phyloP scores from a whole-genome alignment of 305 asterid species.

The Stenogyne calaminthoides region DNA sequence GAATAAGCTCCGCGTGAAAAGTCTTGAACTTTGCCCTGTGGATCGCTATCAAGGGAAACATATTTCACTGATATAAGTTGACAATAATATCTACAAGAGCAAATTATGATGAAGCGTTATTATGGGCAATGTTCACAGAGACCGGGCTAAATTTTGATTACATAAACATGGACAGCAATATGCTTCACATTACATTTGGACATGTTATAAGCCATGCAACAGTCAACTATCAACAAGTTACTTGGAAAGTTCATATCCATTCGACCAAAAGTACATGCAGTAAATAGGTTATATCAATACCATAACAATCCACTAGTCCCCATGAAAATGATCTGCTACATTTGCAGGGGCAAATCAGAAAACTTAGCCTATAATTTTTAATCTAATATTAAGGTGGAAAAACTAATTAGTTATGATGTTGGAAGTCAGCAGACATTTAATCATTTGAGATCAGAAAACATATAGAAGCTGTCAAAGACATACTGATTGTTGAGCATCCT shows the following conservation, averaged over 20 bases:
- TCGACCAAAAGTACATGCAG: conserved; percentile 13
- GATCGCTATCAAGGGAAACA: conserved; percentile 71
- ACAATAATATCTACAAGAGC: conserved; percentile 1
- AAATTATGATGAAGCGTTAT: conserved; percentile 11
- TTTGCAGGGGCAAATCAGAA: not conserved
- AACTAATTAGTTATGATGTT: conserved; percentile 5
- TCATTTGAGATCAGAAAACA: conserved; percentile 25
- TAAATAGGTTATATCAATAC: conserved; percentile 18
- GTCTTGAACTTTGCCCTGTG: conserved; percentile 67
- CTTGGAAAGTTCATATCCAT: conserved; percentile 8
- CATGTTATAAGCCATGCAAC: not conserved
- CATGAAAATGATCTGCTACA: not conserved
- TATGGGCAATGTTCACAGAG: not conserved
- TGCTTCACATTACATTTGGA: conserved; percentile 21
- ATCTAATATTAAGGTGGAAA: not conserved
- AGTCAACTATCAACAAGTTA: not conserved
- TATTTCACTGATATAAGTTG: conserved; percentile 25
- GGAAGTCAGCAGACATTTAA: not conserved
- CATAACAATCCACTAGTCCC: not conserved
- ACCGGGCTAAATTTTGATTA: not conserved
- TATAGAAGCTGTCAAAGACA: conserved; percentile 36
- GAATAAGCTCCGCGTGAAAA: conserved; percentile 63
- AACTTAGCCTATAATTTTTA: not conserved
- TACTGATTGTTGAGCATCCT: conserved; percentile 88
- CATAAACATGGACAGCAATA: conserved; percentile 1